Base-by-base conservation (phyloP, 2,329 filamentous ascomycete genomes). In the Fusarium sp. region DNA sequence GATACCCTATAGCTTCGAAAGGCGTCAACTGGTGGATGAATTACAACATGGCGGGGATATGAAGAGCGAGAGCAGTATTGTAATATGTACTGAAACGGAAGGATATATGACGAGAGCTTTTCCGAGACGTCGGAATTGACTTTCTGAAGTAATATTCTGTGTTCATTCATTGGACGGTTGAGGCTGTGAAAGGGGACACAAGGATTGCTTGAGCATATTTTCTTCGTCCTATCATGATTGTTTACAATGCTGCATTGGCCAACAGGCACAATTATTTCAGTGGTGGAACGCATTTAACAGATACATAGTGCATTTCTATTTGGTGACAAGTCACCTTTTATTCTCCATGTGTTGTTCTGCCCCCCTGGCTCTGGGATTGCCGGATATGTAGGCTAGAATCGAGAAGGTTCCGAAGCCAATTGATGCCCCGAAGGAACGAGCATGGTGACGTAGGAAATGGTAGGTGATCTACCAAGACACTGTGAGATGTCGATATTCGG, bases 21-120 rank as follows among this genome's bases (percentile, higher is more conserved):
- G 61, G 31, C 56, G 51, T 62, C 56, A 57, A 67, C 29, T 53
- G 51, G 51, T 42, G 57, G 65, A 53, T 56, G 61, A 24, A 58
- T 53, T 44, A 36, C 65, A 46, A 56, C 33, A 36, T 56, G 27
- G 49, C 20, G 49, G 49, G 16, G 16, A 35, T 12, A 6, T 35
- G 2, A n/a, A 11, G 44, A 49, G 22, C 16, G 16, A 49, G 5
- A n/a, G 6, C 16, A 51, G 11, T 51, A 14, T 46, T 27, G 27
- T 16, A 14, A 16, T 55, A 33, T 20, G 29, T 9, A n/a, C 49
- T 6, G 10, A 8, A 2, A 31, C 9, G 46, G 11, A 27, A 53
- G 49, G 20, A 53, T 53, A 33, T 14, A 55, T 33, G 29, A 22
- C n/a, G 17, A 36, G n/a, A 56, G 20, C 7, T 11, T 35, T 27